Conservation (phyloP, 2,329 filamentous ascomycete genomes). For the Venturia pyrina region DNA sequence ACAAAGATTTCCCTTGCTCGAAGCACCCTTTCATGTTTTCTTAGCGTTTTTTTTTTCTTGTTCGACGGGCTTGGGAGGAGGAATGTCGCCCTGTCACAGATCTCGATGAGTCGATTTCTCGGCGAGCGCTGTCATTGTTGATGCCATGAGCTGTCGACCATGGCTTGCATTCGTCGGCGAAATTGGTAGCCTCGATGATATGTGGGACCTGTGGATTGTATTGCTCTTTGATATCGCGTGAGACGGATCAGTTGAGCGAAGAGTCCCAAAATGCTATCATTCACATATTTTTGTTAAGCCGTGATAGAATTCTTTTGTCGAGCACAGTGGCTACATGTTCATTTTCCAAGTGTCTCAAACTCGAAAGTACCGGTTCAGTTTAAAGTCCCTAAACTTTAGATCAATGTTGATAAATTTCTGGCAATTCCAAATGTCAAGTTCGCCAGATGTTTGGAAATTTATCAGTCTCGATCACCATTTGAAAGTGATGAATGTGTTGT, state of each 20-base stretch:
- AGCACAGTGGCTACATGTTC: no score
- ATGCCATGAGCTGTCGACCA: background rate
- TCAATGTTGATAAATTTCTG: background rate
- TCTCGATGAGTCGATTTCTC: background rate
- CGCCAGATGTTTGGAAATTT: no score
- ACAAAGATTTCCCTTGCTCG: slow-evolving; percentile 3
- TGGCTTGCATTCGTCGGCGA: background rate
- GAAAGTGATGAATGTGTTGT: no score
- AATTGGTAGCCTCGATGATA: background rate
- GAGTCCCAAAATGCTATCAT: background rate
- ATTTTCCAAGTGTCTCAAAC: no score
- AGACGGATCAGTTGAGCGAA: background rate
- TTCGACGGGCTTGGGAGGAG: background rate
- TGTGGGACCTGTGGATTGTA: background rate
- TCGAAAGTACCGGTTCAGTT: background rate
- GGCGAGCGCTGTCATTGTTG: background rate
- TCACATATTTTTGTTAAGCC: background rate
- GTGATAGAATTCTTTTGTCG: no score
- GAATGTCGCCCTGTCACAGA: background rate
- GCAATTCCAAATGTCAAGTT: no score
- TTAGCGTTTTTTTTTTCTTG: background rate
- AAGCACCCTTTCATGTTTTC: background rate
- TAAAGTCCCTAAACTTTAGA: background rate
- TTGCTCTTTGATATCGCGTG: background rate
- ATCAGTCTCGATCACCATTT: no score